These are phyloP conservation scores for Lipomyces sp. DNA, from an alignment of 805 yeast genomes.

Conservation along the genomic window DNA sequence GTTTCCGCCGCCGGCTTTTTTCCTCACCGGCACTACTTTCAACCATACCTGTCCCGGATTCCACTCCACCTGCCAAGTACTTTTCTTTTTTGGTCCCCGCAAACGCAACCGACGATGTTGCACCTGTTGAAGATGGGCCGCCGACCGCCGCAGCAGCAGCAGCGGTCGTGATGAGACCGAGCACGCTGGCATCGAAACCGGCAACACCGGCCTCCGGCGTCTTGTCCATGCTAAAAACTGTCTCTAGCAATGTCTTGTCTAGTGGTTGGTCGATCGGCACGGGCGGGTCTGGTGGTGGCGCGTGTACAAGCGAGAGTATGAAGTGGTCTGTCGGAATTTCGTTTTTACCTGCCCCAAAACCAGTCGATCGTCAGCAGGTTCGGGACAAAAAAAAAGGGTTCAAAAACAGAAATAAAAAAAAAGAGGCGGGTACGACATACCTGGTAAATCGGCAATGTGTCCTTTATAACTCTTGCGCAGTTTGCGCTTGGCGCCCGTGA, in stretches of 20 bases:
- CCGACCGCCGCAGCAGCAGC: slow-evolving; percentile 6
- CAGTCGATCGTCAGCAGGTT: no score
- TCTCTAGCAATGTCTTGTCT: slow-evolving; percentile 54
- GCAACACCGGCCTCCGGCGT: slow-evolving; percentile 74
- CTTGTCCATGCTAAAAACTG: slow-evolving; percentile 63
- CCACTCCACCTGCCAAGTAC: neutral
- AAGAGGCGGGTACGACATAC: slow-evolving; percentile 12
- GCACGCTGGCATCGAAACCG: slow-evolving; percentile 70
- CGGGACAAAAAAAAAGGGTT: slow-evolving; percentile 19
- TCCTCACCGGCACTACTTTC: slow-evolving; percentile 20
- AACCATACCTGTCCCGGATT: slow-evolving; percentile 17
- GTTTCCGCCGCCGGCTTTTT: neutral
- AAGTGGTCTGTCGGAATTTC: slow-evolving; percentile 45
- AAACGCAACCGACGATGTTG: neutral
- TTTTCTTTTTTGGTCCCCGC: slow-evolving; percentile 9
- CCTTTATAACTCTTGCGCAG: slow-evolving; percentile 93
- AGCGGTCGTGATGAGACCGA: slow-evolving; percentile 48
- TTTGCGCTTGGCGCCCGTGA: slow-evolving; percentile 90
- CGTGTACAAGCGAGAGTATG: slow-evolving; percentile 34
- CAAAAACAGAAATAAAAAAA: neutral
- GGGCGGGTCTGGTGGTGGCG: slow-evolving; percentile 28
- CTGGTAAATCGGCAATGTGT: slow-evolving; percentile 85
- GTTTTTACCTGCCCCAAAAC: slow-evolving; percentile 45
- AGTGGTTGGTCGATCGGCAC: neutral
- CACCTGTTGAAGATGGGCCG: no score